A percentile compares a stretch with the other conserved stretches of the same genome.
phyloP scores from a whole-genome alignment of 257 asterid species.

The Petunia secreta region DNA sequence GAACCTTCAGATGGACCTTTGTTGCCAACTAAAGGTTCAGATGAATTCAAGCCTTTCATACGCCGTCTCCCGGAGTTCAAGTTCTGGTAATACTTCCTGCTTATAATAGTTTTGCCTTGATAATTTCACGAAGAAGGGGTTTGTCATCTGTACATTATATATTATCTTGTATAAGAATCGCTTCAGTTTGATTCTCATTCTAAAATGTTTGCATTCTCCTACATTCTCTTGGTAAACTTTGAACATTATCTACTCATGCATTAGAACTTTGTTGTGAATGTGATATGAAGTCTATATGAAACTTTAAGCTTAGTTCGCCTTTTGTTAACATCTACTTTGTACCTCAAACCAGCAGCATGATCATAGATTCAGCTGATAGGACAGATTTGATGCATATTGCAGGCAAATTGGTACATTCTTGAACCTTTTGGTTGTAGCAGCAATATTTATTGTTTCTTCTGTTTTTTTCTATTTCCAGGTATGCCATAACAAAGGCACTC shows the following conservation, averaged over 20 bases:
- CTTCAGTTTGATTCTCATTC: not conserved
- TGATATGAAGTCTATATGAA: not conserved
- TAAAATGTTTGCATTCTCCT: not conserved
- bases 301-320: not conserved
- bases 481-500: constrained; percentile 90
- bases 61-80: constrained; percentile 98
- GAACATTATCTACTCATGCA: not conserved
- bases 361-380: not conserved
- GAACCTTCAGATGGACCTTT: constrained; percentile 79
- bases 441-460: not conserved
- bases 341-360: not conserved
- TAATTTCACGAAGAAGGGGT: not conserved
- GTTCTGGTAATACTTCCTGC: constrained; percentile 65
- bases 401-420: not conserved
- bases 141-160: constrained; percentile 12
- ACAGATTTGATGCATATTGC: not conserved
- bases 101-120: not conserved
- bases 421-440: not conserved
- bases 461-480: constrained; percentile 53
- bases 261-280: not conserved
- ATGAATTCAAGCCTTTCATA: constrained; percentile 93
- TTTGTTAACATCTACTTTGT: constrained; percentile 11
- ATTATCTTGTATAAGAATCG: not conserved
- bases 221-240: not conserved
- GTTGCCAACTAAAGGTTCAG: constrained; percentile 95